These are phyloP conservation scores for Diphasiastrum complanatum DNA, from an alignment of 83 land plant genomes.

Conservation along the genomic window DNA sequence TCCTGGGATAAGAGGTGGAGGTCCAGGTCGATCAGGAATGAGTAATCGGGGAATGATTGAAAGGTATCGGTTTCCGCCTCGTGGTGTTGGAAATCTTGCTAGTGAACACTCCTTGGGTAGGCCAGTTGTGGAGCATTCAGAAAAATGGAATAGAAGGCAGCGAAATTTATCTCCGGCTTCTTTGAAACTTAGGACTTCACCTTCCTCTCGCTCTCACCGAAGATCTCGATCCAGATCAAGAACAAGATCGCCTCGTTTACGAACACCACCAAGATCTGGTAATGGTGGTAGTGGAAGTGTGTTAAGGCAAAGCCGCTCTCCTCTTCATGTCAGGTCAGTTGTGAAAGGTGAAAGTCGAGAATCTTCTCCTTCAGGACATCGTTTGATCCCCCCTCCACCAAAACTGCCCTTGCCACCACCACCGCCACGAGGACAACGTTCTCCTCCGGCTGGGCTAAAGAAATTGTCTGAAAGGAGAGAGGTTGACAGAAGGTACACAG, in stretches of 20 bases:
- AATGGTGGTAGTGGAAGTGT: slow-evolving; percentile 12
- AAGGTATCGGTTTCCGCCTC: slow-evolving; percentile 19
- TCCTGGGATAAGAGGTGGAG: slow-evolving; percentile 12
- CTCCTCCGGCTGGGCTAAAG: slow-evolving; percentile 51
- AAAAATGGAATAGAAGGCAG: slow-evolving; percentile 18
- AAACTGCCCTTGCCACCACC: slow-evolving; percentile 33
- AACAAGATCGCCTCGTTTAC: slow-evolving; percentile 40
- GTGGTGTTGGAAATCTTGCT: background rate
- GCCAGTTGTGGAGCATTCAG: background rate
- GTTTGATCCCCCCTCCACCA: slow-evolving; percentile 32
- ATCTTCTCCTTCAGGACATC: slow-evolving; percentile 23
- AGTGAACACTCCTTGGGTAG: background rate
- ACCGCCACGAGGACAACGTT: slow-evolving; percentile 39
- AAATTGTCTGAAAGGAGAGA: slow-evolving; percentile 44
- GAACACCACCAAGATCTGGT: slow-evolving; percentile 28
- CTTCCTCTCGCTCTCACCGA: slow-evolving; percentile 23
- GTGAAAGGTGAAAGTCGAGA: slow-evolving; percentile 31
- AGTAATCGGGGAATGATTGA: slow-evolving; percentile 10
- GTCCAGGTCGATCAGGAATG: slow-evolving; percentile 7
- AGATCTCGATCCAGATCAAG: slow-evolving; percentile 44
- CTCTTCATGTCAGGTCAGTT: slow-evolving; percentile 39
- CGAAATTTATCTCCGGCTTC: slow-evolving; percentile 33
- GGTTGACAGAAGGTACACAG: slow-evolving; percentile 15
- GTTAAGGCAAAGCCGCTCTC: slow-evolving; percentile 19
- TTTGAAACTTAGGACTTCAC: slow-evolving; percentile 14